Percentiles rank a stretch among this genome's conserved stretches.
Conservation (phyloP, 208 protist species). For the Wallacemonas sp. region DNA sequence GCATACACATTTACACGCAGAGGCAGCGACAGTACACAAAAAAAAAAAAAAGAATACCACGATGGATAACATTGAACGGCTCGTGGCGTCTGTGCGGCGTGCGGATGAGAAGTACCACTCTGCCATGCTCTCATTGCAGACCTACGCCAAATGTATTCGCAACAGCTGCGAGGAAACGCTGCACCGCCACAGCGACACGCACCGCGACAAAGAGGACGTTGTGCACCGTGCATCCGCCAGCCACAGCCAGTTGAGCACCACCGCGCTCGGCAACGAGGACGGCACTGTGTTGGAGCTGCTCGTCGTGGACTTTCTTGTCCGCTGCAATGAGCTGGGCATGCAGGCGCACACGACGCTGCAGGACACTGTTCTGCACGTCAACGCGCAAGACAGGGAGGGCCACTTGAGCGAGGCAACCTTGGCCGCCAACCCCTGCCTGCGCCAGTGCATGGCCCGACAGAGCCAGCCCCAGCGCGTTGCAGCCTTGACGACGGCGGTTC, state of each 20-base stretch:
- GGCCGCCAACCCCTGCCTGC: neutral
- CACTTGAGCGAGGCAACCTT: neutral
- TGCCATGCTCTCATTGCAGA: neutral
- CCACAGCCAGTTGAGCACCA: no score
- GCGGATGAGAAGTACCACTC: constrained; percentile 12
- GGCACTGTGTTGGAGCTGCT: neutral
- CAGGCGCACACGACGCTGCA: neutral
- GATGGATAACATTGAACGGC: constrained; percentile 4
- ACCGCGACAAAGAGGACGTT: no score
- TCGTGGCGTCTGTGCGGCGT: neutral
- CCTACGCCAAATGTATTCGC: neutral
- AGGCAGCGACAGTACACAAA: neutral
- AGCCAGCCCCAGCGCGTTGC: neutral
- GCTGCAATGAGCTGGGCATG: constrained; percentile 5
- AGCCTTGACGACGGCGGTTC: neutral
- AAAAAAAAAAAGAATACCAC: neutral
- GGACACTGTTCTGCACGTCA: neutral
- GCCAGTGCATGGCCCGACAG: neutral
- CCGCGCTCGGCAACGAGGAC: no score
- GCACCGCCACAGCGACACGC: no score
- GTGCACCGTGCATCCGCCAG: neutral
- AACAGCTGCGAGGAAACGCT: no score
- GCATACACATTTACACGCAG: no score
- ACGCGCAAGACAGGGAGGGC: neutral
- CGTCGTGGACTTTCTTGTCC: constrained; percentile 5